phyloP scores from a whole-genome alignment of 2,329 filamentous ascomycete genomes.

The Fusarium praegraminearum region DNA sequence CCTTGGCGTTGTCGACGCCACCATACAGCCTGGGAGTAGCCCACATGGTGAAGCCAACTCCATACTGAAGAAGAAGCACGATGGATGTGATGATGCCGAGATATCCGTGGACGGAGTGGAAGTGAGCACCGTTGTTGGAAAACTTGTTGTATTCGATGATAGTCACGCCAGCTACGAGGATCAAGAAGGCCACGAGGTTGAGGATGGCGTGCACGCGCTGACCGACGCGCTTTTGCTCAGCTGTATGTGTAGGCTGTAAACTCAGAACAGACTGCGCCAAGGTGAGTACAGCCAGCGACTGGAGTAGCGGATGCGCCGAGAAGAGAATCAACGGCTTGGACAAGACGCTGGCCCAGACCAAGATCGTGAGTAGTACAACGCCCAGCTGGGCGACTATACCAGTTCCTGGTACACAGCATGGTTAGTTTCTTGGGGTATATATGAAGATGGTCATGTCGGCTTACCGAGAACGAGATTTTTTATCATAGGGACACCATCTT shows the following conservation, averaged over 20 bases:
- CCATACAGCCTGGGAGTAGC: conserved; percentile 81
- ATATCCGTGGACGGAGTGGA: conserved; percentile 84
- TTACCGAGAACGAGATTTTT: conserved; percentile 81
- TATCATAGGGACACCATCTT: conserved; percentile 70
- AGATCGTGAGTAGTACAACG: conserved; percentile 77
- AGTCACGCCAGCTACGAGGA: conserved; percentile 73
- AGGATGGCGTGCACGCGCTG: conserved; percentile 75
- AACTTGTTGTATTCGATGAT: conserved; percentile 90
- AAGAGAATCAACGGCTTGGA: conserved; percentile 80
- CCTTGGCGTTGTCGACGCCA: conserved; percentile 81
- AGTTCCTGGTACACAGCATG: conserved; percentile 70
- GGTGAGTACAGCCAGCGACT: conserved; percentile 75
- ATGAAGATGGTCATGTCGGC: conserved; percentile 26
- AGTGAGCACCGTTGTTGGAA: conserved; percentile 73
- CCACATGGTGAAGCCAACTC: conserved; percentile 87
- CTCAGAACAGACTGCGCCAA: conserved; percentile 84
- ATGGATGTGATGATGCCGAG: conserved; percentile 83
- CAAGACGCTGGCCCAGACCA: conserved; percentile 84
- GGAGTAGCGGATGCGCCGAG: conserved; percentile 84
- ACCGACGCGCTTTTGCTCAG: conserved; percentile 75
- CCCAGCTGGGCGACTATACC: conserved; percentile 84
- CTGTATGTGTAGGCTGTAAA: conserved; percentile 86
- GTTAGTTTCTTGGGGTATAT: conserved; percentile 12
- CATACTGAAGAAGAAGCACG: conserved; percentile 76
- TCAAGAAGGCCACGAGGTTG: conserved; percentile 72